phyloP scores from a whole-genome alignment of 768 basidiomycete genomes.

The Kwoniella pini region DNA sequence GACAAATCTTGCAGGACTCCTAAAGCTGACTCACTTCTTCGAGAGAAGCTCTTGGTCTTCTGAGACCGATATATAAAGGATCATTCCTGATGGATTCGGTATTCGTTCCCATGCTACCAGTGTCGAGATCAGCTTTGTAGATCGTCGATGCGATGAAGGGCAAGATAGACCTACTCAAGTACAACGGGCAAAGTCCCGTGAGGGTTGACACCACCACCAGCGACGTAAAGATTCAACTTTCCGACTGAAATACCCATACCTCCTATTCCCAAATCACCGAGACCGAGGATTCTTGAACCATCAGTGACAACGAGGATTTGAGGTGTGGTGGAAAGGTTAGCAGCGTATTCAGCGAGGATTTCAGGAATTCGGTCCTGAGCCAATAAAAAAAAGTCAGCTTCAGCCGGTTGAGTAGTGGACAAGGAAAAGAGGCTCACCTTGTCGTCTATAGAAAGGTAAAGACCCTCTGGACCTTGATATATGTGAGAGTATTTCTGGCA shows the following conservation, averaged over 20 bases:
- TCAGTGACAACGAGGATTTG: constrained; percentile 91
- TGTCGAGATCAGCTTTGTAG: constrained; percentile 54
- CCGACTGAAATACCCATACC: constrained; percentile 69
- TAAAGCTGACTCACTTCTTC: constrained; percentile 22
- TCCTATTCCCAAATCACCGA: constrained; percentile 61
- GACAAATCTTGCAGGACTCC: neutral
- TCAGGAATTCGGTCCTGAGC: constrained; percentile 35
- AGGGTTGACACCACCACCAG: constrained; percentile 69
- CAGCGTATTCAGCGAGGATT: constrained; percentile 37
- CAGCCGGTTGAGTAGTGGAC: neutral
- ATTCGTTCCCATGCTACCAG: constrained; percentile 86
- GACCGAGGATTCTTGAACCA: constrained; percentile 86
- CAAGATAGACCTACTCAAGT: constrained; percentile 38
- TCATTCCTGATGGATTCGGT: constrained; percentile 76
- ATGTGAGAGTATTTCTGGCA: constrained; percentile 80
- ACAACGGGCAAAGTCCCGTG: constrained; percentile 46
- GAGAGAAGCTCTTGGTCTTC: constrained; percentile 58
- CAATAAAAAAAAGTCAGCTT: neutral
- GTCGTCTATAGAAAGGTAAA: constrained; percentile 72
- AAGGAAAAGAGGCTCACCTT: constrained; percentile 61
- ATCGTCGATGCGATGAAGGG: neutral
- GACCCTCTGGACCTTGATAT: constrained; percentile 59
- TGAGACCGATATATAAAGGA: constrained; percentile 84
- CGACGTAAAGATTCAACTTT: constrained; percentile 87
- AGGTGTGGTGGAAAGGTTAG: constrained; percentile 49